Evolutionary conservation across 2,329 filamentous ascomycete genomes (phyloP).

Genomic region (Colletotrichum horii): DNA sequence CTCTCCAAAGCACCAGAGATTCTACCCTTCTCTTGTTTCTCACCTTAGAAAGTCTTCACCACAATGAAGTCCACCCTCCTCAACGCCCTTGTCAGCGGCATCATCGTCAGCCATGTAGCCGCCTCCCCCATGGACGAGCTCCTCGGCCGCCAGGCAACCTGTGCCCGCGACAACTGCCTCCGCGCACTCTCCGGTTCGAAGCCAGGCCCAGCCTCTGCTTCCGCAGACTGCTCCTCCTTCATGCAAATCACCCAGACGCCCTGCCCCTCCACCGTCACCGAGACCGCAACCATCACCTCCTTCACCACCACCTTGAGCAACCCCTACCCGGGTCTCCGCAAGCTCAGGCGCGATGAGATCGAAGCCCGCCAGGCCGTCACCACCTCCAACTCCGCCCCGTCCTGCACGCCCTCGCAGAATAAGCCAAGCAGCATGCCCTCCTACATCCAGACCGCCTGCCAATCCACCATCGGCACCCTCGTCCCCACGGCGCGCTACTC

Average conservation of each 20-base stretch:
- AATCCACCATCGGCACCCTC: not conserved
- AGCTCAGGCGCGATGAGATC: not conserved
- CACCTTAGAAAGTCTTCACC: not conserved
- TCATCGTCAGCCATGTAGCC: not conserved
- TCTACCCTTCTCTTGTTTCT: not conserved
- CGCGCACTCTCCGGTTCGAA: not conserved
- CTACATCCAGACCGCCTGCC: not conserved
- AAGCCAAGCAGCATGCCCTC: not conserved
- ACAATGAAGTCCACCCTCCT: not conserved
- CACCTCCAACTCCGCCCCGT: not conserved
- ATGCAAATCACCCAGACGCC: constrained; percentile 1
- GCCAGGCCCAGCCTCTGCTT: not conserved
- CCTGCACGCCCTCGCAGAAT: not conserved
- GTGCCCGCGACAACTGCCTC: constrained; percentile 7
- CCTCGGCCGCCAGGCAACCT: not conserved
- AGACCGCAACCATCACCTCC: not conserved
- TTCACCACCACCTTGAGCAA: constrained; percentile 5
- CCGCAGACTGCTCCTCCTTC: not conserved
- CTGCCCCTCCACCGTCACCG: not conserved
- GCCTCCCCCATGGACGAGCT: constrained; percentile 4
- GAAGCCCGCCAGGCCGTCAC: not conserved
- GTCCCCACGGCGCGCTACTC: constrained; percentile 31
- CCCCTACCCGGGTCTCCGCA: not conserved
- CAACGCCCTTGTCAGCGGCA: not conserved
- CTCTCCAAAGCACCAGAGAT: not conserved